Conservation (phyloP, 306 rosid species). For the Crotalaria pallida region DNA sequence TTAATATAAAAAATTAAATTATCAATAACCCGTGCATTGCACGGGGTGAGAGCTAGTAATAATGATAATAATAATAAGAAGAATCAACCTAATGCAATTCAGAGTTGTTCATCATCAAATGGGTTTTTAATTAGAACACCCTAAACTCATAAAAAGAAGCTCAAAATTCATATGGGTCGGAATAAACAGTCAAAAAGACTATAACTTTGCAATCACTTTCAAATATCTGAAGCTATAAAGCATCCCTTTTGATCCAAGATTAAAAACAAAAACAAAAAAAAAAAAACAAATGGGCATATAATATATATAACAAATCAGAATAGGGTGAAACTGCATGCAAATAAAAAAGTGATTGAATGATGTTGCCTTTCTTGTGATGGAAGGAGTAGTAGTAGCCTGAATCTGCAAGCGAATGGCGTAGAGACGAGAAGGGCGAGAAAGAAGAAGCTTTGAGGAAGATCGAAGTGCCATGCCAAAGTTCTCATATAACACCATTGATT, state of each 20-base stretch:
- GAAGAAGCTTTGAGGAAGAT: conserved; percentile 22
- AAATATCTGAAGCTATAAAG: background rate
- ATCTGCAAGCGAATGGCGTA: conserved; percentile 5
- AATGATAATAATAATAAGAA: no score
- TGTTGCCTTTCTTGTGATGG: conserved; percentile 50
- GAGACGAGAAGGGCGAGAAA: conserved; percentile 26
- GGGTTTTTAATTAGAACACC: background rate
- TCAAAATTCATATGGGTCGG: background rate
- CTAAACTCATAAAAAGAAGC: background rate
- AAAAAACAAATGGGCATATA: background rate
- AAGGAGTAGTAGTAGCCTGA: conserved; percentile 23
- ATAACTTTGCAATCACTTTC: background rate
- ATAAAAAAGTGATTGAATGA: background rate
- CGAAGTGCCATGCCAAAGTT: conserved; percentile 19
- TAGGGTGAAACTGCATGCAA: no score
- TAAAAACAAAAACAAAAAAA: no score
- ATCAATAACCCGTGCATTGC: no score
- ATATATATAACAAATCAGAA: no score
- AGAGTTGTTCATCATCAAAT: background rate
- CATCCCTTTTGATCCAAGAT: background rate
- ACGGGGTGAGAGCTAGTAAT: no score
- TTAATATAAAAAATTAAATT: no score
- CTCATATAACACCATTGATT: conserved; percentile 7
- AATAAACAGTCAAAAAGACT: background rate
- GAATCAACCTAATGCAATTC: no score